phyloP scores from a whole-genome alignment of 1,139 yeast species.

The Pneumocystis sp. region DNA sequence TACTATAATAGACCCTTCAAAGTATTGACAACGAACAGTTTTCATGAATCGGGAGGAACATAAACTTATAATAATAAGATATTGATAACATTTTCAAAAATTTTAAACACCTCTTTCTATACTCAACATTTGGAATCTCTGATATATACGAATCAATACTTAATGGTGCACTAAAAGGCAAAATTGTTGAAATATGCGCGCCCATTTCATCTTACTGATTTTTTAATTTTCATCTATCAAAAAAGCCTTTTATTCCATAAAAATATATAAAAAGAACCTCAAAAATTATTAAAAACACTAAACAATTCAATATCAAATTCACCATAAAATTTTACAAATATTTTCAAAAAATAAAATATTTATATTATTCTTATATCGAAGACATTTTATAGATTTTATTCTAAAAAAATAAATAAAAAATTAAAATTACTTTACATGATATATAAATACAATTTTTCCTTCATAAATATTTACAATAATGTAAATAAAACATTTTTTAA shows the following conservation, averaged over 20 bases:
- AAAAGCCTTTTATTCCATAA: neutral
- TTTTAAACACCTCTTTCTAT: conserved; percentile 26
- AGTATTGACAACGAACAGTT: conserved; percentile 55
- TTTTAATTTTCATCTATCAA: neutral
- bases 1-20: conserved; percentile 55
- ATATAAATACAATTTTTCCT: neutral
- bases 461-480: neutral
- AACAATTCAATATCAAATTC: neutral
- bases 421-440: neutral
- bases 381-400: no score
- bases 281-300: neutral
- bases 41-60: conserved; percentile 71
- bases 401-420: no score
- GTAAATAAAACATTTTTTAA: neutral
- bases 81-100: conserved; percentile 15
- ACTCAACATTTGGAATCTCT: conserved; percentile 59
- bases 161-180: conserved; percentile 85
- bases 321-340: neutral
- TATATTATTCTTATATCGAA: neutral
- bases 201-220: conserved; percentile 41
- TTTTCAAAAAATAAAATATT: neutral
- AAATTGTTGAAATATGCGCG: conserved; percentile 63
- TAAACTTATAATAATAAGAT: conserved; percentile 29
- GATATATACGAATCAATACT: conserved; percentile 82
- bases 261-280: neutral